Evolutionary conservation across 1,284 basidiomycete genomes (phyloP), one percentile per base, ranked within the genome.

Genomic region (Puccinia triticina): DNA sequence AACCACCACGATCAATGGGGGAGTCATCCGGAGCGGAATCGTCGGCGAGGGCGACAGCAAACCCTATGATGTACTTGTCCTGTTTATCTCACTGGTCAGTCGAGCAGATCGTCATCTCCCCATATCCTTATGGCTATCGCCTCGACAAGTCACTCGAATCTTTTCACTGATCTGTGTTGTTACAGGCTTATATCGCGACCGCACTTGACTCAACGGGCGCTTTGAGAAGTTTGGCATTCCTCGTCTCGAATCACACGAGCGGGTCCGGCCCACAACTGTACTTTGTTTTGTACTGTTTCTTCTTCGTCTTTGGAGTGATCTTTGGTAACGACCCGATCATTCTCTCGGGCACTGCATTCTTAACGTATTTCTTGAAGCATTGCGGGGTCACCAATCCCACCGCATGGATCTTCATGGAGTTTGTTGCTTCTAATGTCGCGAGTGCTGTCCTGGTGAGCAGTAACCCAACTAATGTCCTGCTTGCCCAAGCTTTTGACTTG

Each of bases 41-140:
- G 89, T 89, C 0, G 88, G 88, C 2, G 92, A 92, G 72, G 93
- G 93, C 2, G 90, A 98, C 57, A 82, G 79, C 59, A 91, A 93
- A 84, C 96, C 96, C 0, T 94, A 96, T 85, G 94, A 97, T 87
- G 95, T 98, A 83, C 91, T 98, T 87, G 93, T 94, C 40, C 89
- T 98, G 4, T 98, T 98, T 88, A 91, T 95, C 84, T 93, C 93
- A 1, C 89, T 98, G 78, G 79, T 82, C 18, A 61, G 79, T 64
- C 26, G 21, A 29, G 12, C 34, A 40, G 64, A 29, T 40, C 37
- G 18, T 40, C 29, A 61, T 53, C 16, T 50, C 53, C 53, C 29
- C n/a, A 23, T n/a, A 16, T 40, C 8, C 14, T 40, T 26, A 43
- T n/a, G n/a, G 40, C 40, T 43, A 7, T 34, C 59, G 61, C 64